Base-by-base conservation (phyloP, 2,329 filamentous ascomycete genomes). In the Verticillium alfalfae region DNA sequence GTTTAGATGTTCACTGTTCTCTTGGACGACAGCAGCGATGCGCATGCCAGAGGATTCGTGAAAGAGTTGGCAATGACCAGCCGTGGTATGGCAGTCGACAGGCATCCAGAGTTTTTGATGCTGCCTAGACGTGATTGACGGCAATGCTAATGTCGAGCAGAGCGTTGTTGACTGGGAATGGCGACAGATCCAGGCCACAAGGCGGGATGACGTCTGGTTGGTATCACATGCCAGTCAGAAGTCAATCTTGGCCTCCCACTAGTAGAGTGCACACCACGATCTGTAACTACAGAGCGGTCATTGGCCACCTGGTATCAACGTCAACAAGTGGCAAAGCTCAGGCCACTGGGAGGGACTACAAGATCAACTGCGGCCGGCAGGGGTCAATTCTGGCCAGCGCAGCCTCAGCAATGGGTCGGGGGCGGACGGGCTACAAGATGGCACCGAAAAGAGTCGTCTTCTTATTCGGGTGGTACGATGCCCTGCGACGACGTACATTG, bases 401-500 rank as follows among this genome's bases (percentile, higher is more conserved):
- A 49, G 18, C 39, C 15, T 3, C 39, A 45, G 6, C 5, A 16
- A 15, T 12, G 15, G 16, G n/a, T 8, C 10, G 6, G 5, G 13
- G 45, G 18, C 45, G n/a, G 22, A 52, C 45, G 45, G 45, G 22
- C 45, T 18, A 26, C 9, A 52, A 26, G n/a, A 52, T 2, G 16
- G 18, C 9, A 18, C 45, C 45, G 45, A 52, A 37, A 13, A 52
- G 10, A 8, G 10, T 60, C 58, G 45, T 60, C 34, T 37, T 60
- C 58, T 55, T 56, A 56, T 60, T 60, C 58, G 58, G 45, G 45
- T 52, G 45, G 45, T 52, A 52, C 45, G 45, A 52, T 18, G 8
- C 2, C 45, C 13, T 52, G 45, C 45, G 45, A 10, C 45, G 45
- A 52, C 8, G 26, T 7, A 26, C 31, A 36, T 26, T 16, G 5